Evolutionary conservation across 73 alveolate genomes (phyloP), one percentile per base, ranked within the genome.

Genomic region (Paramecium pentaurelia): DNA sequence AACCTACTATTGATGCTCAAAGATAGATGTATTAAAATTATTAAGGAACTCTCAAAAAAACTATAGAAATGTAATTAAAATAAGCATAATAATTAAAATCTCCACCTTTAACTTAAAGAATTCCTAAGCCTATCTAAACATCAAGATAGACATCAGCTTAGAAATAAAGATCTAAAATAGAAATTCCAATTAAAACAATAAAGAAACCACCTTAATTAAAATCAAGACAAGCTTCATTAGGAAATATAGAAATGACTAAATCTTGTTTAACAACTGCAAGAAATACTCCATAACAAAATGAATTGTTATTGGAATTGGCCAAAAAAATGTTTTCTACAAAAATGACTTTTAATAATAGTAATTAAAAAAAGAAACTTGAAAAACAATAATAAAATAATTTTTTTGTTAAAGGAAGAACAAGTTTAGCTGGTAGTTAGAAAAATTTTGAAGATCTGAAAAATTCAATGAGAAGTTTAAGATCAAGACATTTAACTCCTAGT

Each of bases 401-500:
- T 47, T 80, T 80, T 80, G 91, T 80, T 9, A 80, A 80, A 47
- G 91, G 91, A 47, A 73, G 60, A 37, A 73, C 87, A 8, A 40
- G 36, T 73, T 25, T 32, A 10, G 84, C 84, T 34, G 28, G 49
- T 64, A 28, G 51, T 64, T 64, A 64, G 27, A 64, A 64, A 64
- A 64, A 25, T 11, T 44, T 45, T 42, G 91, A 80, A 80, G 91
- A 80, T 80, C 47, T 80, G 3, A 80, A 80, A 47, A 80, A 22
- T 49, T 80, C 91, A n/a, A 80, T 80, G 91, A 80, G 91, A 80
- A 42, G 91, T 47, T n/a, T 80, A 25, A 42, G 87, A 73, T 73
- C 87, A 16, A 36, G 87, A 73, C 28, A 37, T 73, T 44, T 37
- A 16, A 73, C 87, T 22, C 87, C 87, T 30, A 73, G 84, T 64